Evolutionary conservation across 2,329 filamentous ascomycete species (phyloP), one percentile per base, ranked within the genome.

Genomic region (Magnaporthiopsis poae): DNA sequence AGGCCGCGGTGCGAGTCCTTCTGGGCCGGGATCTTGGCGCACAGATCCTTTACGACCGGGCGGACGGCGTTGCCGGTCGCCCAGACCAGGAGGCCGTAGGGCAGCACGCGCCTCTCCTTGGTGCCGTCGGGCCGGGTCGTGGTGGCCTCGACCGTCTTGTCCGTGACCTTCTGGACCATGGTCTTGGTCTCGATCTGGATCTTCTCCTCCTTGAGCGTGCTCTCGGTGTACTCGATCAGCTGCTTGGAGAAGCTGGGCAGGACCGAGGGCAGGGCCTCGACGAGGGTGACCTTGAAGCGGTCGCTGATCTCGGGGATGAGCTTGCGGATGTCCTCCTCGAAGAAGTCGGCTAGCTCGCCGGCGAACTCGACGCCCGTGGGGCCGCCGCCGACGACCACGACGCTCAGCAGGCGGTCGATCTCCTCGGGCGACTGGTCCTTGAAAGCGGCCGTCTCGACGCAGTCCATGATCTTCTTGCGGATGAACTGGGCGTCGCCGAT

Each of bases 391-490:
- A 92, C 90, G 62, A 93, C 94, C 66, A 99, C 95, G 93, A 98
- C 98, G 84, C 98, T 94, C 77, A 99, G 85, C 73, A 99, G 87
- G 72, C 95, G 92, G 82, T 96, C 89, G 75, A 96, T 83, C 80
- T 99, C 96, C 71, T 95, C 91, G 21, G 86, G 81, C 56, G 86
- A 84, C 81, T 99, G 95, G 75, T 92, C 94, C 86, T 98, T 98
- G 89, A 99, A 97, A 69, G 92, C 94, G 65, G 95, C 95, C 52
- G 94, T 97, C 82, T 99, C 95, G 72, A 96, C 93, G 78, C 95
- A 99, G 82, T 99, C 95, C 95, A 99, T 99, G 80, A 99, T 97
- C 80, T 92, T 92, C 84, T 94, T 97, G 75, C 95, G 92, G 76
- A 99, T 99, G 75, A 87, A 86, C 80, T 99, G 95, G 67, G 95